A percentile compares a stretch with the other conserved stretches of the same genome.
These are phyloP conservation scores for Neurospora sp. DNA, from an alignment of 495 filamentous ascomycete genomes.

Conservation along the genomic window DNA sequence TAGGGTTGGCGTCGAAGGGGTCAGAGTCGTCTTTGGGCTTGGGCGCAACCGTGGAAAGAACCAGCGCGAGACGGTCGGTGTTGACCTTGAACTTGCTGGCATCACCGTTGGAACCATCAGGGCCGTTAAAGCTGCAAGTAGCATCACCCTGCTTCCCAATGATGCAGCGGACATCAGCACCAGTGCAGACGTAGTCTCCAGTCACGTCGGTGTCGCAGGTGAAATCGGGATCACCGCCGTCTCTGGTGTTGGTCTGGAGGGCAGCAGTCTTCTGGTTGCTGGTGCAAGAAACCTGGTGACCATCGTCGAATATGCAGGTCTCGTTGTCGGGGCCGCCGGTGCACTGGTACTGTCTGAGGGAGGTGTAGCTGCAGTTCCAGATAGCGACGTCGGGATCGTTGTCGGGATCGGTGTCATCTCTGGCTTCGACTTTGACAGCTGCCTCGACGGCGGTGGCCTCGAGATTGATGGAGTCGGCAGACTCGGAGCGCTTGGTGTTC, in stretches of 20 bases:
- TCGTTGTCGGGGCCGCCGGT: not conserved
- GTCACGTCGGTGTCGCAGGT: not conserved
- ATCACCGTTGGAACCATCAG: not conserved
- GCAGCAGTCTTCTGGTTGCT: not conserved
- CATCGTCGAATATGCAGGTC: not conserved
- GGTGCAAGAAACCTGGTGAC: not conserved
- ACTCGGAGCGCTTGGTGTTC: not conserved
- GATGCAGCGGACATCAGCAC: not conserved
- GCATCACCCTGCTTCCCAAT: not conserved
- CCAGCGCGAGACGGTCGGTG: not conserved
- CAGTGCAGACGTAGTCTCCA: not conserved
- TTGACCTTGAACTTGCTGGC: not conserved
- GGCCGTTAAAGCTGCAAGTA: not conserved
- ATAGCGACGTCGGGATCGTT: not conserved
- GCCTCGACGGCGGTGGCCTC: not conserved
- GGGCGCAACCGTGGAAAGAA: not conserved
- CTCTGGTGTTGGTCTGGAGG: not conserved
- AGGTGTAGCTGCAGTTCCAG: not conserved
- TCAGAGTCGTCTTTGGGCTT: not conserved
- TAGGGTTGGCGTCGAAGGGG: not conserved
- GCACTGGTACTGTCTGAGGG: not conserved
- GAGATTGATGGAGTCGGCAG: not conserved
- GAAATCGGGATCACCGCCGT: not conserved
- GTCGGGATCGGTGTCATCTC: not conserved
- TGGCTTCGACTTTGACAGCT: not conserved